Base-by-base conservation (phyloP, 2,329 filamentous ascomycete species). In the Penicillium capsulatum region DNA sequence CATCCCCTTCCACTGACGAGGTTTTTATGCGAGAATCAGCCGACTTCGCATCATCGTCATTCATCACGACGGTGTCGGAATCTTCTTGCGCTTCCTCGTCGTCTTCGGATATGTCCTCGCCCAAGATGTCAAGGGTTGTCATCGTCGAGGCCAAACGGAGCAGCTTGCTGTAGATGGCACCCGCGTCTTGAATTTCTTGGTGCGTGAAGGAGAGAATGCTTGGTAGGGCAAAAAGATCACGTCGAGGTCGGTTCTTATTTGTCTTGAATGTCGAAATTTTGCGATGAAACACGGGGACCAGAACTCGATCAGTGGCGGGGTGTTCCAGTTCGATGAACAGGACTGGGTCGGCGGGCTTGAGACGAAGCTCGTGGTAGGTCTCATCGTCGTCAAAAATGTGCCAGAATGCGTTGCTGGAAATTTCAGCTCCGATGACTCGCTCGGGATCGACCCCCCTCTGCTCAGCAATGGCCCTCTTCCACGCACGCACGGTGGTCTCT, bases 341-440 rank as follows among this genome's bases (percentile, higher is more conserved):
- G 9, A 45, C 38, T 2, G 31, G 15, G n/a, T 45, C 42, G 8
- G 33, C 9, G 3, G 34, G 5, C 16, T 45, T 35, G 7, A 45
- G 14, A 7, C 36, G 17, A 33, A 82, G 79, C 40, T 95, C 89
- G 0, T 81, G 80, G 7, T 90, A 80, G 6, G 72, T 69, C 13
- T 27, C 73, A 6, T 68, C 69, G 54, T 96, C 86, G 16, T 87
- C 78, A 50, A 92, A 89, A 34, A 87, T 76, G 59, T 89, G 91
- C 72, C 90, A 97, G 64, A 96, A 90, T 53, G 83, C 88, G 51
- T 80, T 74, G 52, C 80, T 84, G 61, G 87, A 94, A 35, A 94
- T 80, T 57, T 98, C 92, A 1, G 80, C 83, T 10, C 83, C 81
- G 58, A 95, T 80, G n/a, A 96, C 81, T 75, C 34, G 73, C 60